Evolutionary conservation across 257 asterid species (phyloP).

Genomic region (Nicotiana attenuata): DNA sequence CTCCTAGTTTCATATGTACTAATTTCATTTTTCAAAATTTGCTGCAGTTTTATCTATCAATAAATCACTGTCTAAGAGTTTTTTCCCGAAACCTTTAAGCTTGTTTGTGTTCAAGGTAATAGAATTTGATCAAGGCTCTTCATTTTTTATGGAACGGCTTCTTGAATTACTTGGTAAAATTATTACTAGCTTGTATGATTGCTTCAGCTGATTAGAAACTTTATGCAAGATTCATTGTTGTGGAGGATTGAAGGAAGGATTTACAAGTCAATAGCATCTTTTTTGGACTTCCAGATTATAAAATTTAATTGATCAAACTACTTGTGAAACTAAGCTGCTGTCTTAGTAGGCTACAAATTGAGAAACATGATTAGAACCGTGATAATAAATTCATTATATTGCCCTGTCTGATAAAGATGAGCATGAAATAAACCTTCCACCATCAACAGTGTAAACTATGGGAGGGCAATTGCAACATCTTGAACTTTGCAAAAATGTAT

Average conservation of each 20-base stretch:
- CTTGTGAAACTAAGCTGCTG: not conserved
- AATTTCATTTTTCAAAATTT: not conserved
- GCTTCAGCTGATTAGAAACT: not conserved
- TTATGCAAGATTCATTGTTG: not conserved
- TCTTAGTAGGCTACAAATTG: not conserved
- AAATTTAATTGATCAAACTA: not conserved
- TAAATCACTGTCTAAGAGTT: not conserved
- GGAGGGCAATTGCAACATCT: not conserved
- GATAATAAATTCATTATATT: not conserved
- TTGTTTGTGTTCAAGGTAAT: constrained; percentile 5
- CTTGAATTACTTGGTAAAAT: not conserved
- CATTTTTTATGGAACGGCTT: not conserved
- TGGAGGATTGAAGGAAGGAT: not conserved
- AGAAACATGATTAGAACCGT: not conserved
- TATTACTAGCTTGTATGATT: not conserved
- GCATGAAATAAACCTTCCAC: not conserved
- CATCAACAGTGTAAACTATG: not conserved
- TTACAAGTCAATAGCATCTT: not conserved
- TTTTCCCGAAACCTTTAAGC: not conserved
- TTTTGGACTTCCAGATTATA: not conserved
- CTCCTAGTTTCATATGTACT: not conserved
- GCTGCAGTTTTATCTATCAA: not conserved
- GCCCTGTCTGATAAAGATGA: not conserved
- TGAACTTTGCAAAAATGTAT: not conserved
- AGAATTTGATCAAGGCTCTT: not conserved